Conservation (phyloP, 2,329 filamentous ascomycete species). For the Waltergamsia citrina region DNA sequence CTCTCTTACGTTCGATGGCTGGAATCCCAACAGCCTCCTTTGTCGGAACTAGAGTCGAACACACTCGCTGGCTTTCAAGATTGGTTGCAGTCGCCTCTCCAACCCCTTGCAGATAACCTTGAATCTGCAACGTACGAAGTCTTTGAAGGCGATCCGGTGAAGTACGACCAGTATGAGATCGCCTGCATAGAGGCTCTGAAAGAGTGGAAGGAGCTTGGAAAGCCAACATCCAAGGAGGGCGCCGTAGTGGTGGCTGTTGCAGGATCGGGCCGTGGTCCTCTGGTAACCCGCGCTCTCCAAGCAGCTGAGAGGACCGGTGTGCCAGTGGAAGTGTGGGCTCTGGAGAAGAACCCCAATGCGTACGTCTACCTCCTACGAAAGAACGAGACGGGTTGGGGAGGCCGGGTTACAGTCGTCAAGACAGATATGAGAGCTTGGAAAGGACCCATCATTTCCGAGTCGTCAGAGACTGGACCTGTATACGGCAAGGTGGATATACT, state of each 20-base stretch:
- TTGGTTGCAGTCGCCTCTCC: conserved; percentile 88
- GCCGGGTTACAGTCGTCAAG: conserved; percentile 77
- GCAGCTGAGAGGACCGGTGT: conserved; percentile 72
- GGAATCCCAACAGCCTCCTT: conserved; percentile 68
- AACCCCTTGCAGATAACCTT: conserved; percentile 90
- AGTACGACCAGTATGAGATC: conserved; percentile 90
- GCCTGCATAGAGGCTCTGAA: conserved; percentile 72
- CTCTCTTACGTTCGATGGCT: conserved; percentile 77
- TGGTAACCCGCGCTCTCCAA: conserved; percentile 77
- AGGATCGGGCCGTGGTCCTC: conserved; percentile 82
- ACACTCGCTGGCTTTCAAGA: conserved; percentile 65
- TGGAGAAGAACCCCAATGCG: conserved; percentile 98
- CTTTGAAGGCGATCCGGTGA: conserved; percentile 96
- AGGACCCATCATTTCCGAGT: conserved; percentile 53
- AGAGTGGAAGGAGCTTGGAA: conserved; percentile 66
- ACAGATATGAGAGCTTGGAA: conserved; percentile 97
- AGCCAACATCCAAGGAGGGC: conserved; percentile 61
- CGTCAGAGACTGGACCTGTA: conserved; percentile 31
- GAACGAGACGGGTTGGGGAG: conserved; percentile 73
- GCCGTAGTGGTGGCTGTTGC: conserved; percentile 83
- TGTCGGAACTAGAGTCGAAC: conserved; percentile 37
- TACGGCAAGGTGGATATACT: conserved; percentile 77
- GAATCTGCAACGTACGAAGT: conserved; percentile 98
- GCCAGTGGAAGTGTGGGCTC: conserved; percentile 75
- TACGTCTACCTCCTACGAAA: conserved; percentile 86